A percentile compares a stretch with the other conserved stretches of the same genome.
Evolutionary conservation across 257 asterid genomes (phyloP).

Genomic region (Gardenia jasminoides): DNA sequence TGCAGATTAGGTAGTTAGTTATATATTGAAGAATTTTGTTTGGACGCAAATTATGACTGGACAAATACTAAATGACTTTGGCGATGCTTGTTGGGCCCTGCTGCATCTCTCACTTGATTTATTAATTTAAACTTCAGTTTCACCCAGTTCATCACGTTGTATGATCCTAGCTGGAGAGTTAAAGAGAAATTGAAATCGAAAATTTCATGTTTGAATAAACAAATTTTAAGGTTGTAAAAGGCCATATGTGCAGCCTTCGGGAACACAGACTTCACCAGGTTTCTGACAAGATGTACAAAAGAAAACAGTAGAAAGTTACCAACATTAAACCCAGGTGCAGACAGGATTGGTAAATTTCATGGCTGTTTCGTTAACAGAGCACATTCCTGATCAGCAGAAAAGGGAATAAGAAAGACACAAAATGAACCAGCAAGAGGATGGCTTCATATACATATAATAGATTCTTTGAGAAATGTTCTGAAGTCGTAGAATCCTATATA

Average conservation of each 20-base stretch:
- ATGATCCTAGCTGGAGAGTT: neutral
- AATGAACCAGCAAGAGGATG: neutral
- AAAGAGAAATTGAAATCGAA: neutral
- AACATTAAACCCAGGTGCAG: neutral
- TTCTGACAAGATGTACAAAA: neutral
- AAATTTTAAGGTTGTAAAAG: neutral
- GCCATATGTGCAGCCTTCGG: neutral
- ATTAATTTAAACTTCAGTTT: too few relatives aligned
- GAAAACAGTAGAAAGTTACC: neutral
- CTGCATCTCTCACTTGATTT: constrained; percentile 1
- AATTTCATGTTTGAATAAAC: neutral
- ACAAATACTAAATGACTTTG: neutral
- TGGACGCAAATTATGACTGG: neutral
- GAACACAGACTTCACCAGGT: neutral
- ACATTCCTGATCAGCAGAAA: neutral
- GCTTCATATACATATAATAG: too few relatives aligned
- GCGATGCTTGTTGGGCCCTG: neutral
- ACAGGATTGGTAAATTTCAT: neutral
- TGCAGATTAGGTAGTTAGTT: neutral
- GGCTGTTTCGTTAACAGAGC: neutral
- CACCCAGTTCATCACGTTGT: neutral
- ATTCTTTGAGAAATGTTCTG: neutral
- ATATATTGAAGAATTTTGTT: neutral
- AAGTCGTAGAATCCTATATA: neutral
- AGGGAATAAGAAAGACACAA: neutral